Percentiles rank a stretch among this genome's conserved stretches.
These are phyloP conservation scores for Clausena lansium DNA, from an alignment of 345 rosid genomes.

Conservation along the genomic window DNA sequence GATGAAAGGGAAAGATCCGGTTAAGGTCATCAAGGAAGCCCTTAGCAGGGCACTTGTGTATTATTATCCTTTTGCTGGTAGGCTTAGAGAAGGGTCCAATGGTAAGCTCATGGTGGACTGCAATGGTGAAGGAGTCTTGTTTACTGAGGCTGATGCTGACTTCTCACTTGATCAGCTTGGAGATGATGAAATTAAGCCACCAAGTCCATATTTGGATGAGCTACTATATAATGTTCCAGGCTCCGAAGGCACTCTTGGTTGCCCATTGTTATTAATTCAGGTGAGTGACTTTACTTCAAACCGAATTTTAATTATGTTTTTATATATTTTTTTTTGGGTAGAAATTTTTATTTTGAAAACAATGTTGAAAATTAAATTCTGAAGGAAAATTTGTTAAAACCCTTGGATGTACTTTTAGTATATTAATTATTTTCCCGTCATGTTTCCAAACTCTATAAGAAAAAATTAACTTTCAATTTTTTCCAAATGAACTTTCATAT, in stretches of 20 bases:
- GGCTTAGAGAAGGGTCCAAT: slow-evolving; percentile 4
- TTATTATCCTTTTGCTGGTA: slow-evolving; percentile 10
- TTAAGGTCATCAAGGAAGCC: not conserved
- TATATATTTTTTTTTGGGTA: too few species aligned
- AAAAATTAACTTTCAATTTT: too few species aligned
- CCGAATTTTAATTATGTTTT: not conserved
- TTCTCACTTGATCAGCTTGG: not conserved
- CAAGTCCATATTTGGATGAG: not conserved
- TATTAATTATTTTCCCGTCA: too few species aligned
- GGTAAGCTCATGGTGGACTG: slow-evolving; percentile 14
- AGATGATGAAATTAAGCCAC: not conserved
- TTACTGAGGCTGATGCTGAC: slow-evolving; percentile 12
- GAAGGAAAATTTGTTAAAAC: too few species aligned
- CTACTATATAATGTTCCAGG: slow-evolving; percentile 11
- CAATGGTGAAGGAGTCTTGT: slow-evolving; percentile 7
- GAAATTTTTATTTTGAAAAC: not conserved
- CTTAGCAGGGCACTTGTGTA: not conserved
- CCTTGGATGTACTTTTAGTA: too few species aligned
- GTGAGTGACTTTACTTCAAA: not conserved
- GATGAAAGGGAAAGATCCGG: not conserved
- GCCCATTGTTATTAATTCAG: slow-evolving; percentile 6
- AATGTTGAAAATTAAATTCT: too few species aligned
- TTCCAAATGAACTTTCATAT: too few species aligned
- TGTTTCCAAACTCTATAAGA: too few species aligned
- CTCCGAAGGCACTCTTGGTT: not conserved